phyloP scores from a whole-genome alignment of 352 stramenopile species.

The Plasmopara halstedii region DNA sequence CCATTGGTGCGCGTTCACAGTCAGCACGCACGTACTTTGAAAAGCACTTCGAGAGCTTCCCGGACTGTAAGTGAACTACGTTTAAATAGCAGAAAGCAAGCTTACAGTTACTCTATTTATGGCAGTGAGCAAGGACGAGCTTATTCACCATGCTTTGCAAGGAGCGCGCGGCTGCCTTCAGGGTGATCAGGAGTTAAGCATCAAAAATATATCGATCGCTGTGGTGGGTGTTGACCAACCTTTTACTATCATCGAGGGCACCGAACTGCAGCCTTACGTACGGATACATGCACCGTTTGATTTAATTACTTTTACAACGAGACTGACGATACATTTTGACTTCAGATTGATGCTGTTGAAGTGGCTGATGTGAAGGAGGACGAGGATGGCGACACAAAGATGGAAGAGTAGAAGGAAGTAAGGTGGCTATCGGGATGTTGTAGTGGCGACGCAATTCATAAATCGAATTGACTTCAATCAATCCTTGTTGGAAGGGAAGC shows the following conservation, averaged over 20 bases:
- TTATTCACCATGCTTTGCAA: slow-evolving; percentile 98
- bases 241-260: slow-evolving; percentile 92
- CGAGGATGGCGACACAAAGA: slow-evolving; percentile 72
- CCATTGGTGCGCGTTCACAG: slow-evolving; percentile 96
- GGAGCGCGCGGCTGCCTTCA: slow-evolving; percentile 94
- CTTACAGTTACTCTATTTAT: neutral
- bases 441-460: slow-evolving; percentile 6
- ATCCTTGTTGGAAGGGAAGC: no score
- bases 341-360: slow-evolving; percentile 81
- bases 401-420: slow-evolving; percentile 55
- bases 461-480: no score
- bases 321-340: slow-evolving; percentile 1
- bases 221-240: slow-evolving; percentile 92
- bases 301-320: neutral
- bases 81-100: neutral
- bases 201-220: slow-evolving; percentile 88
- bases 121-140: slow-evolving; percentile 87
- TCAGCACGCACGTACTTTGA: slow-evolving; percentile 98
- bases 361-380: slow-evolving; percentile 76
- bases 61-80: slow-evolving; percentile 41
- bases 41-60: slow-evolving; percentile 96
- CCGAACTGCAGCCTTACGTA: slow-evolving; percentile 93
- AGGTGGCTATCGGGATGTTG: slow-evolving; percentile 1
- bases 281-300: slow-evolving; percentile 1
- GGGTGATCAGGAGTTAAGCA: slow-evolving; percentile 93